Evolutionary conservation across 495 filamentous ascomycete species (phyloP).

Genomic region (Sordaria brevicollis): DNA sequence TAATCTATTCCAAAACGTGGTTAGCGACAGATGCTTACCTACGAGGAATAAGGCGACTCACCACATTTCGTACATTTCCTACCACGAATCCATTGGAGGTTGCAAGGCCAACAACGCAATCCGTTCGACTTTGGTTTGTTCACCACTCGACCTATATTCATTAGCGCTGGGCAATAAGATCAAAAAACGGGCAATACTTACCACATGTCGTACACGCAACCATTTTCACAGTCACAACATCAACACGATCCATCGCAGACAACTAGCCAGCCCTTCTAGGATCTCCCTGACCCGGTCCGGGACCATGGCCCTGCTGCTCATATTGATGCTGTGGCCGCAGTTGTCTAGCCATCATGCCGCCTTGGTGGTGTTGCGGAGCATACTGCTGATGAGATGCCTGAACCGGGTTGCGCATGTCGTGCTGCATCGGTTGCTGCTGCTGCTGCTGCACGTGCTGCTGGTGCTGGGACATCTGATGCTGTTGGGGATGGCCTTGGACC

Average conservation of each 20-base stretch:
- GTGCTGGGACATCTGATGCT: neutral
- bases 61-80: neutral
- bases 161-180: neutral
- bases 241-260: neutral
- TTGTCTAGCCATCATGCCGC: slow-evolving; percentile 21
- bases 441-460: slow-evolving; percentile 5
- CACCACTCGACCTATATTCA: neutral
- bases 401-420: slow-evolving; percentile 2
- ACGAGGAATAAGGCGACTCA: neutral
- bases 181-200: neutral
- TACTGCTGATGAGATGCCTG: slow-evolving; percentile 1
- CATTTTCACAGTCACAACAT: too few relatives aligned
- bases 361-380: slow-evolving; percentile 4
- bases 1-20: neutral
- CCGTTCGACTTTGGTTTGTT: too few relatives aligned
- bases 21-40: neutral
- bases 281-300: neutral
- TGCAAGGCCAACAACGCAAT: too few relatives aligned
- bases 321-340: slow-evolving; percentile 23
- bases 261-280: slow-evolving; percentile 1
- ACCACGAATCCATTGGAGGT: neutral
- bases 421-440: slow-evolving; percentile 7
- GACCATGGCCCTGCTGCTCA: slow-evolving; percentile 1
- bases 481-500: neutral
- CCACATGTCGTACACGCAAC: neutral